Evolutionary conservation across 140 eudicot species (phyloP), one percentile per base, ranked within the genome.

Genomic region (Senecio squalidus): DNA sequence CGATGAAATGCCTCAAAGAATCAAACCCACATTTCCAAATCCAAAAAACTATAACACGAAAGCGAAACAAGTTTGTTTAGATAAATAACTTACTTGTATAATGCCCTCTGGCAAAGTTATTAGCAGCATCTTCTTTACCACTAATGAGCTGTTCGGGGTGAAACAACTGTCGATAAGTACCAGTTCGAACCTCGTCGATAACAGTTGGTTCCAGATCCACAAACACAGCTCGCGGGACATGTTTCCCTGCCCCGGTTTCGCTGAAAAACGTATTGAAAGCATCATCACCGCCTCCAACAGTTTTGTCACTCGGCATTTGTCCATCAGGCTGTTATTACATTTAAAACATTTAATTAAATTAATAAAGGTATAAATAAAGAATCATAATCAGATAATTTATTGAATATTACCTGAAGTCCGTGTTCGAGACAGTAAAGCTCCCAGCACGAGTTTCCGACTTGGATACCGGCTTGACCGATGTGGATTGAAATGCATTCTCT

Each of bases 201-300:
- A 80, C 79, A 16, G 82, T 79, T 2, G 85, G 82, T 60, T 79
- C 85, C 43, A 79, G 45, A 52, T 79, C 85, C 8, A 79, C 76
- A 31, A 79, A 75, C 46, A 79, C 76, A 5, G 82, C 85, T 9
- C 76, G 79, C 0, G 85, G 82, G 5, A 79, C 82, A 33, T 79
- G 85, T 25, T 79, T 79, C 1, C 82, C 82, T 0, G 82, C 85
- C 4, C 82, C 76, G 9, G 78, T 79, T 28, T 79, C 82, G 18
- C 82, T 70, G 62, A 79, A 79, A 65, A 79, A 79, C 16, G 82
- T 79, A 45, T 79, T 79, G 70, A 79, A 79, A 1, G 82, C 82
- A 48, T 80, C 82, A 16, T 75, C 79, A 5, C 82, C 82, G 20
- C 82, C 58, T 52, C 58, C 36, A 8, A 52, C 20, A 1, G 58